Evolutionary conservation across 2,329 filamentous ascomycete species (phyloP).

Genomic region (Alternaria longipes): DNA sequence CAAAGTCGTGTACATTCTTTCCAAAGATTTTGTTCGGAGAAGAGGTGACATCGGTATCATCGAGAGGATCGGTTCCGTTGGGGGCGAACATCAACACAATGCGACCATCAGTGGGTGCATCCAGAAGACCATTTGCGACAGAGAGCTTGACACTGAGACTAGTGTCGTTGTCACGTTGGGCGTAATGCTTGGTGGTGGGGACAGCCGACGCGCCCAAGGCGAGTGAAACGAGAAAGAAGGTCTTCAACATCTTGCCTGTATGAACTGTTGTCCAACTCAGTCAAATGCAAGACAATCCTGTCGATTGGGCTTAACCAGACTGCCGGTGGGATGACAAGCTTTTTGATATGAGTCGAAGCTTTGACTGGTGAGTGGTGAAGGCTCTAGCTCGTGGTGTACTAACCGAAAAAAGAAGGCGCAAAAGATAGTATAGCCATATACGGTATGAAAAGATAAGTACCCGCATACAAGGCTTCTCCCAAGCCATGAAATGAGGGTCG

Average conservation of each 20-base stretch:
- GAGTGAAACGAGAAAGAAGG: constrained; percentile 2
- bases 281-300: not conserved
- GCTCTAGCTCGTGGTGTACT: constrained; percentile 5
- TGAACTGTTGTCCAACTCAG: not conserved
- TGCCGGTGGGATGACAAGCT: constrained; percentile 2
- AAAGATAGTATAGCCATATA: not conserved
- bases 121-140: constrained; percentile 38
- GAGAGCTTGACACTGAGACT: constrained; percentile 35
- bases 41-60: constrained; percentile 48
- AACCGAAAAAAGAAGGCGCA: constrained; percentile 9
- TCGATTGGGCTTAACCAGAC: not conserved
- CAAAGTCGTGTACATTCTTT: constrained; percentile 47
- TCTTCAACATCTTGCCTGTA: constrained; percentile 11
- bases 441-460: constrained; percentile 1
- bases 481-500: not conserved
- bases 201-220: constrained; percentile 8
- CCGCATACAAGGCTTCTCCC: not conserved
- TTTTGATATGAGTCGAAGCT: constrained; percentile 9
- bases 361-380: constrained; percentile 1
- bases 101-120: constrained; percentile 41
- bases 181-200: not conserved
- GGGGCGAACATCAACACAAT: constrained; percentile 48
- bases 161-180: constrained; percentile 4
- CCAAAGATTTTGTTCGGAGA: constrained; percentile 51
- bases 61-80: constrained; percentile 46